A percentile compares a stretch with the other conserved stretches of the same genome.
phyloP scores from a whole-genome alignment of 192 early-diverging fungal genomes.

The Backusella australiensis region DNA sequence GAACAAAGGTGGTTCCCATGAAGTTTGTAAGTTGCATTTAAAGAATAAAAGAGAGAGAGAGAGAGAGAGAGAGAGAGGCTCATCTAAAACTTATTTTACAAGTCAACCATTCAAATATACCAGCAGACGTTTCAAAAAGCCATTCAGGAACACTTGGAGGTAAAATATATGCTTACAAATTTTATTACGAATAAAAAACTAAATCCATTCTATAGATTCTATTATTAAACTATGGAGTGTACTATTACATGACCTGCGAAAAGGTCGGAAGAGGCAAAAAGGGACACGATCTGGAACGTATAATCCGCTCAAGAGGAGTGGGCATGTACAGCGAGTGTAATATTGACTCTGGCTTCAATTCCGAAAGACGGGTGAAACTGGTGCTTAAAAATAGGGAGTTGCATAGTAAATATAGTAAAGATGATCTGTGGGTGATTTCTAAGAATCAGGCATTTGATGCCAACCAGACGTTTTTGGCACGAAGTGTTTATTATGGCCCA shows the following conservation, averaged over 20 bases:
- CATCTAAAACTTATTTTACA: background rate
- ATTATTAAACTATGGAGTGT: conserved; percentile 6
- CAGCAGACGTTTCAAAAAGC: conserved; percentile 38
- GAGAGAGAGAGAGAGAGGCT: background rate
- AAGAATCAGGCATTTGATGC: conserved; percentile 40
- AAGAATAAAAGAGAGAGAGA: too few relatives aligned
- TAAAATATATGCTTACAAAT: background rate
- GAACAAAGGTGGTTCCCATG: conserved; percentile 33
- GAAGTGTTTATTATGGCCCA: conserved; percentile 48
- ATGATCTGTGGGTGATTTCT: conserved; percentile 53
- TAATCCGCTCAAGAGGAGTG: conserved; percentile 18
- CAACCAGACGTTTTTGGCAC: conserved; percentile 40
- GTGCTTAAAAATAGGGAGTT: conserved; percentile 36
- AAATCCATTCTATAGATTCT: conserved; percentile 19
- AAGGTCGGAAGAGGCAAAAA: conserved; percentile 17
- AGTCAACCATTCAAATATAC: conserved; percentile 33
- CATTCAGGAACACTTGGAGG: conserved; percentile 46
- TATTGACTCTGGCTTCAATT: conserved; percentile 13
- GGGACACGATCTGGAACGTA: conserved; percentile 12
- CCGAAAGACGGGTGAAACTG: conserved; percentile 27
- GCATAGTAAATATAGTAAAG: conserved; percentile 43
- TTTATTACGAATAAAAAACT: background rate
- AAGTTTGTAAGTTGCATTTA: conserved; percentile 28
- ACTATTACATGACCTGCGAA: conserved; percentile 17
- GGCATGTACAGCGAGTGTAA: conserved; percentile 26